These are phyloP conservation scores for Nyssa sinensis DNA, from an alignment of 148 eudicot species.

Conservation along the genomic window DNA sequence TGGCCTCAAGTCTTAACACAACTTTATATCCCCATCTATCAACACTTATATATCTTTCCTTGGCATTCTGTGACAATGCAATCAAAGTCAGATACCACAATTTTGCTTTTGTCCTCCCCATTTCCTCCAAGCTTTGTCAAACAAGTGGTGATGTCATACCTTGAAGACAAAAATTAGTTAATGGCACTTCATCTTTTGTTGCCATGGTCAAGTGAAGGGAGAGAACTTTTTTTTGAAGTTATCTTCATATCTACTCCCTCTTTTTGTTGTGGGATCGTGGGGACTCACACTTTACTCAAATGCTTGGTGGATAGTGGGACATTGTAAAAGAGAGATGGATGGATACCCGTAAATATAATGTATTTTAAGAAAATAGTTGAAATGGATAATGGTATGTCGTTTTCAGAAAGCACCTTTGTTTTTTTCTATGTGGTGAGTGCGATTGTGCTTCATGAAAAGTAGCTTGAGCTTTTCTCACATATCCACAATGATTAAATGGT, in stretches of 20 bases:
- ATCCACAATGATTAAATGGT: neutral
- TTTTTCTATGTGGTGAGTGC: neutral
- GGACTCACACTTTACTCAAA: neutral
- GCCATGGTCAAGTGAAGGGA: neutral
- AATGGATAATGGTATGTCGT: neutral
- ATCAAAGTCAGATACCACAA: conserved; percentile 20
- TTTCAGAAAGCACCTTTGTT: neutral
- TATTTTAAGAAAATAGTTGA: neutral
- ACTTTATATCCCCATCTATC: neutral
- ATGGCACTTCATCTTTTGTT: neutral
- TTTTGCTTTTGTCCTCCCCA: conserved; percentile 8
- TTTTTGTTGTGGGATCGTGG: neutral
- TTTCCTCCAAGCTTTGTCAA: neutral
- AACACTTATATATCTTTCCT: neutral
- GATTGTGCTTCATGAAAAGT: neutral
- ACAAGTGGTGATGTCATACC: neutral
- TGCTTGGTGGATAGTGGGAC: neutral
- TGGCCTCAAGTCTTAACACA: neutral
- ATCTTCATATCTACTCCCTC: neutral
- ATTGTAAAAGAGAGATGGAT: neutral
- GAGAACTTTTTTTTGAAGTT: neutral
- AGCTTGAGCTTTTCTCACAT: neutral
- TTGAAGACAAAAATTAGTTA: neutral
- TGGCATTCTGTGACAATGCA: conserved; percentile 17
- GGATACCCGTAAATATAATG: neutral